Conservation (phyloP, 208 protist genomes). For the Leishmania lainsoni region DNA sequence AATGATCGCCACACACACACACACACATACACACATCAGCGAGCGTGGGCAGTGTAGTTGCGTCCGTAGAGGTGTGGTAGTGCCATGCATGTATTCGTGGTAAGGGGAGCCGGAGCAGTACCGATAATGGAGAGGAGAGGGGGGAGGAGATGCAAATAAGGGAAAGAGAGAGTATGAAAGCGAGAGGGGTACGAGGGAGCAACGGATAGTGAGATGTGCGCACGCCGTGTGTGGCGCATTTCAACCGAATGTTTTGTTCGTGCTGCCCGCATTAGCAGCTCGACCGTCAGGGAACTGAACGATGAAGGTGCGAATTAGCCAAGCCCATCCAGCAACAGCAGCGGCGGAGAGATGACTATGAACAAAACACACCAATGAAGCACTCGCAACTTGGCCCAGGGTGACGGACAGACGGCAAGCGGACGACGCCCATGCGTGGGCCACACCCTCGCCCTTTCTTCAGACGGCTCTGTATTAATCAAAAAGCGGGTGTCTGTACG, state of each 20-base stretch:
- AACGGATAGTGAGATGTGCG: neutral
- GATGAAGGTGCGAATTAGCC: neutral
- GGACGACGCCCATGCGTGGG: neutral
- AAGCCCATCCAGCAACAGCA: neutral
- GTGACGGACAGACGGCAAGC: neutral
- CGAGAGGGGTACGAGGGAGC: neutral
- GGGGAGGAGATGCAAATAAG: neutral
- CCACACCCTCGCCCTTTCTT: neutral
- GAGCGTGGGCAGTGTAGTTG: neutral
- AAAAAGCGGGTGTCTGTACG: neutral
- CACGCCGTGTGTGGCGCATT: neutral
- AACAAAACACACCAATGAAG: neutral
- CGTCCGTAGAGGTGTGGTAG: neutral
- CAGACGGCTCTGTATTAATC: neutral
- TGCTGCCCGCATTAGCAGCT: neutral
- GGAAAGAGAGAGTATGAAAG: neutral
- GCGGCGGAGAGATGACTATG: neutral
- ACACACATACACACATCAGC: neutral
- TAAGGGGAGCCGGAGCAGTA: neutral
- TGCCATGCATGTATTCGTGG: neutral
- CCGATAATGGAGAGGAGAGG: neutral
- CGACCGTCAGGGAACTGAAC: neutral
- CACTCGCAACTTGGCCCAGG: neutral
- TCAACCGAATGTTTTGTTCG: neutral
- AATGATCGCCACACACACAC: neutral